Conservation (phyloP, 2,329 filamentous ascomycete species). For the Ampelomyces quisqualis region DNA sequence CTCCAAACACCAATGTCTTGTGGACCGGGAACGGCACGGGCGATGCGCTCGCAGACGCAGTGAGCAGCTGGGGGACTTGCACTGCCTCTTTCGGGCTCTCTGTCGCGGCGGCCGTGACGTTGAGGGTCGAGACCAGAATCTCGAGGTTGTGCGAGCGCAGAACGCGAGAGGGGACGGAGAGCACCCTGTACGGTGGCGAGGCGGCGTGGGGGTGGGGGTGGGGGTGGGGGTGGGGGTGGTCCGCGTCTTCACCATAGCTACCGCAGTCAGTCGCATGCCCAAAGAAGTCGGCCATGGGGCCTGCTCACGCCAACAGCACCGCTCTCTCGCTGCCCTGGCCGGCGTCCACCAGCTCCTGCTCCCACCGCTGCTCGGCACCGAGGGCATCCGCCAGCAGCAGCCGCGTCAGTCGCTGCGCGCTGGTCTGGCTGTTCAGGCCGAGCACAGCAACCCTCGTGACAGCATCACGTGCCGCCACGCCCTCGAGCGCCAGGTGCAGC, state of each 20-base stretch:
- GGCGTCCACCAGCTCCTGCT: constrained; percentile 42
- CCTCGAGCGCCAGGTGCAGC: constrained; percentile 69
- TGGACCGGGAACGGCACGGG: constrained; percentile 81
- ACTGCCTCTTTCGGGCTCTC: constrained; percentile 62
- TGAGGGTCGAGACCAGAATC: constrained; percentile 58
- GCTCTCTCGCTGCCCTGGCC: constrained; percentile 38
- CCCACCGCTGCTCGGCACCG: constrained; percentile 46
- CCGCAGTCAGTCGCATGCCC: constrained; percentile 24
- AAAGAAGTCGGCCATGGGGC: too few relatives aligned
- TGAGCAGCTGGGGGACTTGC: constrained; percentile 73
- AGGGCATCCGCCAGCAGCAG: constrained; percentile 56
- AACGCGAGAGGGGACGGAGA: constrained; percentile 63
- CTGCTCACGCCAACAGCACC: constrained; percentile 46
- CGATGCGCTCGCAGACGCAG: constrained; percentile 63
- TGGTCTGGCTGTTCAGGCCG: constrained; percentile 52
- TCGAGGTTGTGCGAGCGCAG: constrained; percentile 65
- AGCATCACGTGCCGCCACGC: constrained; percentile 57
- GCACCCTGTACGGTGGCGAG: constrained; percentile 58
- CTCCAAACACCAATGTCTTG: constrained; percentile 70
- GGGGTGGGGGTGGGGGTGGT: too few relatives aligned
- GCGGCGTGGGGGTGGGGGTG: constrained; percentile 48
- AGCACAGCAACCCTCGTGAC: constrained; percentile 59
- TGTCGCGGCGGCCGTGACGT: constrained; percentile 40
- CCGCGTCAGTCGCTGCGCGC: constrained; percentile 66
- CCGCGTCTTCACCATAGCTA: constrained; percentile 57